A percentile compares a stretch with the other conserved stretches of the same genome.
These are phyloP conservation scores for Citropsis articulata DNA, from an alignment of 345 rosid genomes.

Conservation along the genomic window DNA sequence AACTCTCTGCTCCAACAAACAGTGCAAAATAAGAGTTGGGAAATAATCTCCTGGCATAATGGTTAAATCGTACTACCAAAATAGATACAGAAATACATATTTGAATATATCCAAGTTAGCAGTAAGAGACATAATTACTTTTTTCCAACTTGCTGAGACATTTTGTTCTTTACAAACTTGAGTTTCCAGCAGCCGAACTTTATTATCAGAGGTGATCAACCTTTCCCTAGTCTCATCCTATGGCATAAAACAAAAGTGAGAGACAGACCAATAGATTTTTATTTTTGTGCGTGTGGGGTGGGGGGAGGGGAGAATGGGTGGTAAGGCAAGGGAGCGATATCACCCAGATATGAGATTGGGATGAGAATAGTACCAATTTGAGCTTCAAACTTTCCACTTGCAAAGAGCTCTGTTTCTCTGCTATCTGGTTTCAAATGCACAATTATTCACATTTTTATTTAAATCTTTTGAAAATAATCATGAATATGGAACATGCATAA, in stretches of 20 bases:
- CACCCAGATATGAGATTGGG: not conserved
- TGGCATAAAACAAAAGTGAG: conserved; percentile 14
- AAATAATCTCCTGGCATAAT: not conserved
- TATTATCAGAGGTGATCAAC: conserved; percentile 81
- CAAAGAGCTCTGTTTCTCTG: conserved; percentile 70
- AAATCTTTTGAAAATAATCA: conserved; percentile 7
- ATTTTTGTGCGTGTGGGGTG: too few species aligned
- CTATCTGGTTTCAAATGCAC: conserved; percentile 48
- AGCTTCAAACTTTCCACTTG: conserved; percentile 75
- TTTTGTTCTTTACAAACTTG: conserved; percentile 75
- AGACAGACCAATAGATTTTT: conserved; percentile 3
- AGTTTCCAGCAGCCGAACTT: conserved; percentile 85
- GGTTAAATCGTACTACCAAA: not conserved
- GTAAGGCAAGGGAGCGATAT: not conserved
- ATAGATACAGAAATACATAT: not conserved
- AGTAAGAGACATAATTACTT: conserved; percentile 33
- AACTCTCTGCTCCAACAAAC: conserved; percentile 56
- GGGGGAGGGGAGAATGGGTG: too few species aligned
- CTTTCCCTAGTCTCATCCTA: conserved; percentile 91
- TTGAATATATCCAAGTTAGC: conserved; percentile 1
- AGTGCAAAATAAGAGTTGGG: conserved; percentile 13
- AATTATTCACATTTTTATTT: conserved; percentile 14
- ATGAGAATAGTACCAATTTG: conserved; percentile 56
- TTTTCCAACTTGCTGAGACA: conserved; percentile 56
- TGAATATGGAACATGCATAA: conserved; percentile 10